These are phyloP conservation scores for Lunularia cruciata DNA, from an alignment of 225 moss, liverwort and hornwort genomes.

Conservation along the genomic window DNA sequence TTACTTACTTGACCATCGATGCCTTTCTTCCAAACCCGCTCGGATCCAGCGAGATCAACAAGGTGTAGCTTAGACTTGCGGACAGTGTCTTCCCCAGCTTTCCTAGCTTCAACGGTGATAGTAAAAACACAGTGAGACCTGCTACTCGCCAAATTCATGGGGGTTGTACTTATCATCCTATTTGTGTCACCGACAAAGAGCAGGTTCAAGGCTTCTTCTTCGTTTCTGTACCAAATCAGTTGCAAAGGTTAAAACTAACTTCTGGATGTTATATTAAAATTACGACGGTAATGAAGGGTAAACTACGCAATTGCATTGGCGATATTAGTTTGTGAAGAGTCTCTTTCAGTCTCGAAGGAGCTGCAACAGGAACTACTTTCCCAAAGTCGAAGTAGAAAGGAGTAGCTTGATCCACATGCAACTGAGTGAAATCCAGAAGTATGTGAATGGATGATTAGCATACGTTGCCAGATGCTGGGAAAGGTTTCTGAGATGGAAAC, in stretches of 20 bases:
- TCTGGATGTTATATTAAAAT: too few species aligned
- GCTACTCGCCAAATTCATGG: slow-evolving; percentile 87
- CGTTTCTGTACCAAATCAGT: slow-evolving; percentile 48
- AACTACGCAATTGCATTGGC: too few species aligned
- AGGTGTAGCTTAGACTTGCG: slow-evolving; percentile 81
- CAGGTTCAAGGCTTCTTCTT: slow-evolving; percentile 86
- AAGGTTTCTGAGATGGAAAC: slow-evolving; percentile 77
- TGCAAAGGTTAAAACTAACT: too few species aligned
- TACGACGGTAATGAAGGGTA: too few species aligned
- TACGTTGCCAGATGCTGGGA: slow-evolving; percentile 93
- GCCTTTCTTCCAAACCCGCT: slow-evolving; percentile 81
- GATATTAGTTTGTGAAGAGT: too few species aligned
- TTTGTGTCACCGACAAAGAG: slow-evolving; percentile 88
- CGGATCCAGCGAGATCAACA: slow-evolving; percentile 84
- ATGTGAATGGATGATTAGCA: slow-evolving; percentile 40
- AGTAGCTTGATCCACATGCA: too few species aligned
- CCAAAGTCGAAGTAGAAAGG: too few species aligned
- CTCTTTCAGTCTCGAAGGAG: too few species aligned
- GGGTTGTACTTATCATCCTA: slow-evolving; percentile 78
- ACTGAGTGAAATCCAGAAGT: too few species aligned
- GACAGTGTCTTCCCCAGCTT: slow-evolving; percentile 70
- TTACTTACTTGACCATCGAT: slow-evolving; percentile 71
- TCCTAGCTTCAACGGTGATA: slow-evolving; percentile 62
- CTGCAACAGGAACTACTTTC: too few species aligned
- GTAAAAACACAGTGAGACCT: slow-evolving; percentile 88